phyloP scores from a whole-genome alignment of 1,284 basidiomycete genomes.

The Lignosus rhinocerotis region DNA sequence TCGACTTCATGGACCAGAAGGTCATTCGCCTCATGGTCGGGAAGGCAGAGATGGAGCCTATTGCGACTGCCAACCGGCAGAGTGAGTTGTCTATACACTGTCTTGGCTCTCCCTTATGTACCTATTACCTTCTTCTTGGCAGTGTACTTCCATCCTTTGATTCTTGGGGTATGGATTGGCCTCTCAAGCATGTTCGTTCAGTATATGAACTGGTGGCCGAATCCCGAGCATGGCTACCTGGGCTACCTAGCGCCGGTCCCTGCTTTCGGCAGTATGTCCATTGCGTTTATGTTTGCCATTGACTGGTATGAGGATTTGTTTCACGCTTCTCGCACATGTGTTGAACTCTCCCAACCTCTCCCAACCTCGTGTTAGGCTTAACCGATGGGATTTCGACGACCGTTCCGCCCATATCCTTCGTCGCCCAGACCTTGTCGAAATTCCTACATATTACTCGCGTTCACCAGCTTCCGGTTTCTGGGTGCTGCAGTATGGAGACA shows the following conservation, averaged over 20 bases:
- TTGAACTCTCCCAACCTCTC: too few species aligned
- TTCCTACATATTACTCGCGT: conserved; percentile 58
- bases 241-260: conserved; percentile 63
- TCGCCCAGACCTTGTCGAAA: conserved; percentile 55
- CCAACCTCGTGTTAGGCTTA: conserved; percentile 47
- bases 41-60: conserved; percentile 68
- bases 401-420: conserved; percentile 54
- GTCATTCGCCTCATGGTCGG: conserved; percentile 65
- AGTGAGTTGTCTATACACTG: conserved; percentile 40
- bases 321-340: neutral
- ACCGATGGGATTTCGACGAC: conserved; percentile 69
- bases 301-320: conserved; percentile 60
- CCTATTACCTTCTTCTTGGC: conserved; percentile 1
- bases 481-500: conserved; percentile 62
- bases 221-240: conserved; percentile 39
- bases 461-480: conserved; percentile 65
- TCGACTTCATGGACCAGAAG: conserved; percentile 52
- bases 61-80: conserved; percentile 68
- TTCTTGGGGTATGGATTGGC: conserved; percentile 59
- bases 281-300: conserved; percentile 65
- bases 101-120: neutral
- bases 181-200: conserved; percentile 60
- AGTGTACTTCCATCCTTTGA: conserved; percentile 65
- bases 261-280: conserved; percentile 60
- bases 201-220: conserved; percentile 67